phyloP scores from a whole-genome alignment of 2,329 filamentous ascomycete genomes.

The Aspergillus ruber region DNA sequence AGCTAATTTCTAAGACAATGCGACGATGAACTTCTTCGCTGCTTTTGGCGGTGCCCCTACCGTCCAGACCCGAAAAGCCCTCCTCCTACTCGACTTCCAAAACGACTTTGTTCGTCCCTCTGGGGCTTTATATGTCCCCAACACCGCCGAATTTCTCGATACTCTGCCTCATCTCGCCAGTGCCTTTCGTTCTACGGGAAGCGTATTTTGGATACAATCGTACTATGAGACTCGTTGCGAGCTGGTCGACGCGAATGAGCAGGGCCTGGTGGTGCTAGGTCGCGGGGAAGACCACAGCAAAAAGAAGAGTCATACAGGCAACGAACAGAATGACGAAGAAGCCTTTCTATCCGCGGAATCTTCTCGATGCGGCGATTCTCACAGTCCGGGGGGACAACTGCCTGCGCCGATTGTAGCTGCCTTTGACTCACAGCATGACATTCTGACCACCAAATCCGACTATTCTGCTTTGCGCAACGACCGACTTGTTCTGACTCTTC shows the following conservation, averaged over 20 bases:
- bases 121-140: slow-evolving; percentile 60
- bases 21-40: slow-evolving; percentile 26
- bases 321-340: slow-evolving; percentile 30
- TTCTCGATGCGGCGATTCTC: slow-evolving; percentile 34
- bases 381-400: slow-evolving; percentile 43
- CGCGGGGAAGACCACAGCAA: slow-evolving; percentile 19
- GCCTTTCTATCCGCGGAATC: slow-evolving; percentile 35
- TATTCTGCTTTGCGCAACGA: slow-evolving; percentile 84
- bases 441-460: slow-evolving; percentile 61
- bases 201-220: slow-evolving; percentile 80
- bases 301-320: slow-evolving; percentile 2
- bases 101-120: slow-evolving; percentile 73
- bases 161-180: slow-evolving; percentile 60
- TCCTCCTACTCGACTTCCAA: slow-evolving; percentile 81
- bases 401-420: slow-evolving; percentile 44
- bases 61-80: slow-evolving; percentile 58
- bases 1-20: neutral
- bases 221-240: slow-evolving; percentile 61
- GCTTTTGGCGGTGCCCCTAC: slow-evolving; percentile 34
- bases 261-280: slow-evolving; percentile 40
- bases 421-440: slow-evolving; percentile 47
- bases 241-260: slow-evolving; percentile 46
- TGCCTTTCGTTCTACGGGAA: slow-evolving; percentile 64
- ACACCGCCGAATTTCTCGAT: slow-evolving; percentile 60
- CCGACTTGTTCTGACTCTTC: slow-evolving; percentile 65